Percentiles rank a stretch among this genome's conserved stretches.
Conservation (phyloP, 2,329 filamentous ascomycete species). For the Chrysoporthe cubensis region DNA sequence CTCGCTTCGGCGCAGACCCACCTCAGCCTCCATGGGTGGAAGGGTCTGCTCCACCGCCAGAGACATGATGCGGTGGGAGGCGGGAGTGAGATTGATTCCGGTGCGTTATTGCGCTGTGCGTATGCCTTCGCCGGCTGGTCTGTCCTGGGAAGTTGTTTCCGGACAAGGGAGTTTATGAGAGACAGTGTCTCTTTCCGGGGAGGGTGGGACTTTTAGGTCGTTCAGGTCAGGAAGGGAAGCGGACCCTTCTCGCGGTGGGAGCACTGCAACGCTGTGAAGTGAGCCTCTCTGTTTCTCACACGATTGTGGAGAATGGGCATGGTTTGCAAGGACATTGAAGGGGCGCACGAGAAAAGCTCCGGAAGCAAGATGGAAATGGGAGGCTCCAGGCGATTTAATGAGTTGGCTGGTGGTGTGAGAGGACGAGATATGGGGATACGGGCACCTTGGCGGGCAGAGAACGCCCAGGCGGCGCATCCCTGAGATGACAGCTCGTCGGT, state of each 20-base stretch:
- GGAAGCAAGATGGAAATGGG: conserved; percentile 19
- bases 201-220: background rate
- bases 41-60: conserved; percentile 28
- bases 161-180: conserved; percentile 30
- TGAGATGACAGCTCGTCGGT: conserved; percentile 3
- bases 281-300: conserved; percentile 17
- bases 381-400: conserved; percentile 26
- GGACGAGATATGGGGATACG: background rate
- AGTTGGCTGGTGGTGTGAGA: conserved; percentile 26
- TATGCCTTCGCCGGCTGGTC: background rate
- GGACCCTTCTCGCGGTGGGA: conserved; percentile 3
- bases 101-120: conserved; percentile 10
- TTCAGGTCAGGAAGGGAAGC: background rate
- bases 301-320: conserved; percentile 17
- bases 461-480: conserved; percentile 7
- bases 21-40: conserved; percentile 24
- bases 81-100: conserved; percentile 9
- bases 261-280: conserved; percentile 19
- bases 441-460: background rate
- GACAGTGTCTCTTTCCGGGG: conserved; percentile 22
- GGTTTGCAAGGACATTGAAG: conserved; percentile 21
- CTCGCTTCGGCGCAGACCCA: conserved; percentile 21
- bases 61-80: conserved; percentile 28
- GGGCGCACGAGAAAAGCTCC: conserved; percentile 15
- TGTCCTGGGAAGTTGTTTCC: conserved; percentile 22